Percentiles rank a stretch among this genome's conserved stretches.
Evolutionary conservation across 768 basidiomycete species (phyloP).

Genomic region (Tulasnella sp.): DNA sequence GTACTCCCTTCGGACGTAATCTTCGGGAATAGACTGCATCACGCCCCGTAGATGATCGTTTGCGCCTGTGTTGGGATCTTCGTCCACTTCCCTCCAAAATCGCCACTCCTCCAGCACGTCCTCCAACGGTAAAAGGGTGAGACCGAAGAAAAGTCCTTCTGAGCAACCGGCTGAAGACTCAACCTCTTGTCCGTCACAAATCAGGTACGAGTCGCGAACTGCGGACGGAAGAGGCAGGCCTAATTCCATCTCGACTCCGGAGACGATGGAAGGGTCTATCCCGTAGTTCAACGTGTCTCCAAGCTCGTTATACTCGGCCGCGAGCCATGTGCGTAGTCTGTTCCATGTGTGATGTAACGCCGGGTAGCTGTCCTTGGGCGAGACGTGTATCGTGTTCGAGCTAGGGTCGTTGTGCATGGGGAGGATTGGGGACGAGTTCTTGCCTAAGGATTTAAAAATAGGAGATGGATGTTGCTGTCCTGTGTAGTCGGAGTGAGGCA

Average conservation of each 20-base stretch:
- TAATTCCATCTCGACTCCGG: constrained; percentile 72
- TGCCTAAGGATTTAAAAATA: too few relatives aligned
- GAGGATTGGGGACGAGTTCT: constrained; percentile 33
- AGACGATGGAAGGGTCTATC: constrained; percentile 66
- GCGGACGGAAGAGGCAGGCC: constrained; percentile 73
- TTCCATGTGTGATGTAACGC: constrained; percentile 75
- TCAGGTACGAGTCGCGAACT: constrained; percentile 83
- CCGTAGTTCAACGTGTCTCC: constrained; percentile 93
- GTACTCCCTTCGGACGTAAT: constrained; percentile 82
- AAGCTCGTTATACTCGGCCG: constrained; percentile 82
- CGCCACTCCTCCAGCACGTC: constrained; percentile 91
- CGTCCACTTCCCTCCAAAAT: constrained; percentile 91
- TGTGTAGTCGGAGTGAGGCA: constrained; percentile 39
- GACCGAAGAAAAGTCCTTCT: constrained; percentile 90
- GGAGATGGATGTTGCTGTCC: neutral
- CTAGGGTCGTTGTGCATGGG: constrained; percentile 53
- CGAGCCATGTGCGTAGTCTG: constrained; percentile 72
- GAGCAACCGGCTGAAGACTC: constrained; percentile 79
- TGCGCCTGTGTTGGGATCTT: constrained; percentile 74
- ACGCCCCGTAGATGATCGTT: constrained; percentile 57
- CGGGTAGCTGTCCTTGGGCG: constrained; percentile 46
- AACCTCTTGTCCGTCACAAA: constrained; percentile 87
- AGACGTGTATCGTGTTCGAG: constrained; percentile 33
- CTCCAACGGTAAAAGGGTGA: constrained; percentile 85
- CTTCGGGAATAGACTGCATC: constrained; percentile 83